Evolutionary conservation across 2,329 filamentous ascomycete species (phyloP), one percentile per base, ranked within the genome.

Genomic region (Ascosphaera apis): DNA sequence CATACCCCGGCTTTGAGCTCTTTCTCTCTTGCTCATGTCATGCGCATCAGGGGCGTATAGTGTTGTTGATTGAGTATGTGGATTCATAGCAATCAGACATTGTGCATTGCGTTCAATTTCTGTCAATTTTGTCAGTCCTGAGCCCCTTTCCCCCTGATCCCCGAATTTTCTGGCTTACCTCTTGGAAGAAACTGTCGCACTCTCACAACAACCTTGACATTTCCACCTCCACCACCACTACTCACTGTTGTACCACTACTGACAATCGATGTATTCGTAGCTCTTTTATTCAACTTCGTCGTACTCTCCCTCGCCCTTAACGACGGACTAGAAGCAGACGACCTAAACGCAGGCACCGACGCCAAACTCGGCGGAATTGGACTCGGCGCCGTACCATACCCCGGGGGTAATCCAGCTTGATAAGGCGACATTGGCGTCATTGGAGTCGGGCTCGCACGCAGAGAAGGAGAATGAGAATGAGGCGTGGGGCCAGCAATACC

Each of bases 141-240:
- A 21, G 19, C 19, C 9, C 9, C 19, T 21, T 21, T 21, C 9
- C 19, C 9, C 19, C 19, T 21, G 19, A 4, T 21, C 19, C 19
- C 19, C 19, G 19, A 21, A 4, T 21, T 4, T 21, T 21, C n/a
- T n/a, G 6, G 48, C 53, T 53, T 65, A 86, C 83, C 82, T 86
- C 84, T 74, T 51, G 72, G 74, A 58, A 98, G 98, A 63, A 98
- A 98, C 35, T 88, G 88, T 54, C 88, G 73, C 48, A 79, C 76
- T 62, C 88, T 74, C 65, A 98, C 88, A 66, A 98, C 88, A 63
- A 98, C 88, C 75, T 98, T 98, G 58, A 98, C 98, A 54, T 98
- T 98, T 53, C 88, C 84, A 61, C 79, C 83, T 51, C 80, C 80
- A n/a, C 19, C 19, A 21, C 19, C 19, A 21, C 9, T 21, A n/a